Conservation (phyloP, 2,329 filamentous ascomycete species). For the Fusarium nygamai region DNA sequence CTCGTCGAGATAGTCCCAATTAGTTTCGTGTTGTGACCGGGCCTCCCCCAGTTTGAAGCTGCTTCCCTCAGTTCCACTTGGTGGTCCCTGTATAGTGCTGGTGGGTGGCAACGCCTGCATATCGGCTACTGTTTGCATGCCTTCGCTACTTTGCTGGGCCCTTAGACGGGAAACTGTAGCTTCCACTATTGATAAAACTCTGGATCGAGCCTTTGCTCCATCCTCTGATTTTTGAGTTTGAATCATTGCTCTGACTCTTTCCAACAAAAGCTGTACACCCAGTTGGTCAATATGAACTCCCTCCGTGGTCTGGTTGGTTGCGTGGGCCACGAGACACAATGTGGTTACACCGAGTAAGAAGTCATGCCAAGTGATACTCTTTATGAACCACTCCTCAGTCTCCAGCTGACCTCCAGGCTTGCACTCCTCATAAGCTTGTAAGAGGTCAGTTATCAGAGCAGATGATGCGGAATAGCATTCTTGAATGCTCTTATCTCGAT, state of each 20-base stretch:
- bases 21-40: background rate
- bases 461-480: background rate
- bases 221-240: background rate
- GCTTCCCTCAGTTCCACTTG: background rate
- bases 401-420: background rate
- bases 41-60: background rate
- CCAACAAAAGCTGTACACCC: background rate
- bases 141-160: background rate
- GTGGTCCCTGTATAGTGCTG: background rate
- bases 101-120: too few species aligned
- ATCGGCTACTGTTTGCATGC: background rate
- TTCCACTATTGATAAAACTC: background rate
- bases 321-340: background rate
- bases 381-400: background rate
- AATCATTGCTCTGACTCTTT: background rate
- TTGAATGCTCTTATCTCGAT: background rate
- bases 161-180: background rate
- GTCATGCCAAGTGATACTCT: background rate
- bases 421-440: background rate
- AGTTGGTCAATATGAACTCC: background rate
- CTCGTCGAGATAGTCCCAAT: background rate
- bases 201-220: background rate
- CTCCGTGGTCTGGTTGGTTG: fast-evolving
- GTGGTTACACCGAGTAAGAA: background rate
- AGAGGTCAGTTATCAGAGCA: background rate